These are phyloP conservation scores for Neonectria coccinea DNA, from an alignment of 2,329 filamentous ascomycete genomes.

Conservation along the genomic window DNA sequence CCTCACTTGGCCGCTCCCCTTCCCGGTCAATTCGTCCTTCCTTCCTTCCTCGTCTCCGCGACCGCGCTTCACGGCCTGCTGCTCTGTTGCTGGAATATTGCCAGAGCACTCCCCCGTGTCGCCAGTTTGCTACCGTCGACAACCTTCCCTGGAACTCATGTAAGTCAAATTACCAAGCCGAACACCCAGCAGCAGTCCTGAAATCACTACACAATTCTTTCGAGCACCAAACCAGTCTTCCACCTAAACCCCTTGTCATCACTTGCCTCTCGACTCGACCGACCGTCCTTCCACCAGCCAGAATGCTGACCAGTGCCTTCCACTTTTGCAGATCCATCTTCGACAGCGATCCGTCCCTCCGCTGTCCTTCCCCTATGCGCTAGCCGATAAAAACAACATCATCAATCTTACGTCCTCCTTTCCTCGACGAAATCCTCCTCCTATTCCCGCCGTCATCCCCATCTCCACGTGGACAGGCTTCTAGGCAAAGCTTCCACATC, in stretches of 20 bases:
- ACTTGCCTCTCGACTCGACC: conserved; percentile 13
- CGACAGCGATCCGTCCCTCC: conserved; percentile 32
- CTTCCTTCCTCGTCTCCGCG: conserved; percentile 23
- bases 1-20: conserved; percentile 39
- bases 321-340: conserved; percentile 33
- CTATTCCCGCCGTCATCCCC: conserved; percentile 19
- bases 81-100: conserved; percentile 57
- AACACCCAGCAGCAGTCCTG: not conserved
- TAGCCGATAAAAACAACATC: conserved; percentile 32
- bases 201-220: not conserved
- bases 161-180: conserved; percentile 37
- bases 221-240: too few relatives aligned
- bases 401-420: conserved; percentile 6
- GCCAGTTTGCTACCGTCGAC: conserved; percentile 30
- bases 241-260: not conserved
- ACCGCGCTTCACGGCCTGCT: conserved; percentile 38
- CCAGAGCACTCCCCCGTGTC: conserved; percentile 45
- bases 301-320: conserved; percentile 43
- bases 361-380: conserved; percentile 36
- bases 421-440: not conserved
- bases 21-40: conserved; percentile 33
- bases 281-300: conserved; percentile 30
- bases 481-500: conserved; percentile 40
- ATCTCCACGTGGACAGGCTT: conserved; percentile 38
- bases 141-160: conserved; percentile 30